A percentile compares a stretch with the other conserved stretches of the same genome.
Conservation (phyloP, 305 asterid genomes). For the Ilex paraguariensis region DNA sequence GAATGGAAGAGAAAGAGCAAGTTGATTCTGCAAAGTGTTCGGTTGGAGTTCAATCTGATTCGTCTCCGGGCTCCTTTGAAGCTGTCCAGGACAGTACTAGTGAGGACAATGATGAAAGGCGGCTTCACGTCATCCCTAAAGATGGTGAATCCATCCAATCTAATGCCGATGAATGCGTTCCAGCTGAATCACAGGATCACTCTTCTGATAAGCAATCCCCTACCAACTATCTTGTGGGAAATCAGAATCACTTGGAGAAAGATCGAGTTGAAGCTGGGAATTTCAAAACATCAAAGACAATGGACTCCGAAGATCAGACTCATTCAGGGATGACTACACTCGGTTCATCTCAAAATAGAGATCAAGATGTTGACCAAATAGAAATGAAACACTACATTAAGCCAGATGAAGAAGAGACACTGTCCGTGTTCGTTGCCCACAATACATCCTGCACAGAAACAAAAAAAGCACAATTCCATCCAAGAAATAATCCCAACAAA, state of each 20-base stretch:
- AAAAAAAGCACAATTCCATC: background rate
- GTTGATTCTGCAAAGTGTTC: background rate
- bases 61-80: slow-evolving; percentile 5
- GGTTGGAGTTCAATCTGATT: too few relatives aligned
- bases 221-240: background rate
- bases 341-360: slow-evolving; percentile 5
- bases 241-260: slow-evolving; percentile 9
- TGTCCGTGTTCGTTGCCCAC: slow-evolving; percentile 2
- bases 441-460: slow-evolving; percentile 1
- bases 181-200: background rate
- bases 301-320: slow-evolving; percentile 8
- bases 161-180: background rate
- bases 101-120: background rate
- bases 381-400: slow-evolving; percentile 7
- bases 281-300: slow-evolving; percentile 1
- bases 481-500: slow-evolving; percentile 7
- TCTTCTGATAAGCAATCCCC: slow-evolving; percentile 9
- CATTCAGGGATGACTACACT: slow-evolving; percentile 2
- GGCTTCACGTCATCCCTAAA: background rate
- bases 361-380: background rate
- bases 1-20: background rate
- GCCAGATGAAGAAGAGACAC: slow-evolving; percentile 16
- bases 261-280: slow-evolving; percentile 6
- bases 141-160: slow-evolving; percentile 10
- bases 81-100: background rate